Evolutionary conservation across 2,329 filamentous ascomycete species (phyloP), one percentile per base, ranked within the genome.

Genomic region (Blastomyces emzantsi): DNA sequence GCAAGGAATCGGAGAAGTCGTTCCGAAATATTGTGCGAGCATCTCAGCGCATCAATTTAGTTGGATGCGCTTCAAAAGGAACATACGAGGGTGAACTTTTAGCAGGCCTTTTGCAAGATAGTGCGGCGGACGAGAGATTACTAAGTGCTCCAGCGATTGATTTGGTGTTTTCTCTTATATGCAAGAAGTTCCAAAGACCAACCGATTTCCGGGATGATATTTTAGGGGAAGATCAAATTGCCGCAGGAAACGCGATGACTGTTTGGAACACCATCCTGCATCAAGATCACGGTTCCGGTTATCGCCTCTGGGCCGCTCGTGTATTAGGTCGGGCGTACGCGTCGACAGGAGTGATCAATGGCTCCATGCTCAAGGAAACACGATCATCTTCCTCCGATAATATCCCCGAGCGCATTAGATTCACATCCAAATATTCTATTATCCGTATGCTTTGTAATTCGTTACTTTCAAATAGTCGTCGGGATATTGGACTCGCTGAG

Each of bases 261-360:
- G 81, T 97, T 0, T 94, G 89, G 87, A 87, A 87, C 71, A 92
- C 89, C 52, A 89, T 91, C 68, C 81, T 84, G 64, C 81, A 83
- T n/a, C 79, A 82, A 47, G 78, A 83, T 1, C 79, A 88, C 19
- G 89, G 86, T 63, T 78, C 83, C 33, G 83, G 85, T 19, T 97
- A 94, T 72, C 78, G 91, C 0, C 79, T 90, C 0, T 99, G 95
- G 95, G 89, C 90, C 55, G 92, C 90, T 2, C 84, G 88, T 66
- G 88, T 92, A 1, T 80, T 97, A 55, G 94, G 95, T 8, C 85
- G 91, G 72, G 87, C 90, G 0, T 97, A 92, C 75, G 87, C 88
- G 49, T 84, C 89, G 19, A 90, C 86, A 36, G 92, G 92, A 1
- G 80, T 85, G 62, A 67, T 86, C 80, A 69, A 76, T 74, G 66